Percentiles rank a stretch among this genome's conserved stretches.
phyloP scores from a whole-genome alignment of 495 filamentous ascomycete genomes.

The Penicillium desertorum region DNA sequence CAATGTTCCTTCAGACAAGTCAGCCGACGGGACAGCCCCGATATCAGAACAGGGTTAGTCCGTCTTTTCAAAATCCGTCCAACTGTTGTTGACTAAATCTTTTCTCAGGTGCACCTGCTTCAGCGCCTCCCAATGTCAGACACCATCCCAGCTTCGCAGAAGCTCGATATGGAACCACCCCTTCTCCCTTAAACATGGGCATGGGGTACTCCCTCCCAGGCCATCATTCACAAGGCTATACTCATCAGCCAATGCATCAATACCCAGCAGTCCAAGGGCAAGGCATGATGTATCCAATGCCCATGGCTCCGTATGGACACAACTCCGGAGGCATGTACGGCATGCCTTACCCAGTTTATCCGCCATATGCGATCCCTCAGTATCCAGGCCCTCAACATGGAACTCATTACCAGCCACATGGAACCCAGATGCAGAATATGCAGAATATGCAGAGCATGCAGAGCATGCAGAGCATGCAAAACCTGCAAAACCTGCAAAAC shows the following conservation, averaged over 20 bases:
- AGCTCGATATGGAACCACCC: constrained; percentile 28
- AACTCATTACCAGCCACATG: constrained; percentile 32
- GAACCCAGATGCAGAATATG: constrained; percentile 22
- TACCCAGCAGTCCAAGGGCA: constrained; percentile 29
- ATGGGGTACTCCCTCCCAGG: constrained; percentile 48
- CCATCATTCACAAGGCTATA: constrained; percentile 34
- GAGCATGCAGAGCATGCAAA: too few species aligned
- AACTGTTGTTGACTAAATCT: constrained; percentile 11
- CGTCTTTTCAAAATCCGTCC: not conserved
- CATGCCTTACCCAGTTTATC: constrained; percentile 32
- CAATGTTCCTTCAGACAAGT: constrained; percentile 33
- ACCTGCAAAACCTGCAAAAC: constrained; percentile 14
- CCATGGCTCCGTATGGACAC: constrained; percentile 40
- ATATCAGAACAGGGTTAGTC: constrained; percentile 32
- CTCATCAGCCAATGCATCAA: constrained; percentile 38
- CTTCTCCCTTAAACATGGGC: constrained; percentile 46
- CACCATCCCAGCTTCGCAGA: constrained; percentile 26
- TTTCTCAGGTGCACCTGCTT: constrained; percentile 21
- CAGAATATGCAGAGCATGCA: constrained; percentile 12
- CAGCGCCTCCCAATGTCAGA: constrained; percentile 26
- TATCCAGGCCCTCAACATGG: constrained; percentile 31
- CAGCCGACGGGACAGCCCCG: constrained; percentile 19
- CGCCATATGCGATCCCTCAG: constrained; percentile 32
- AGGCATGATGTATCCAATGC: constrained; percentile 40
- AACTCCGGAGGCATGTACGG: constrained; percentile 29